phyloP scores from a whole-genome alignment of 495 filamentous ascomycete genomes.

The Barbatosphaeria neglecta region DNA sequence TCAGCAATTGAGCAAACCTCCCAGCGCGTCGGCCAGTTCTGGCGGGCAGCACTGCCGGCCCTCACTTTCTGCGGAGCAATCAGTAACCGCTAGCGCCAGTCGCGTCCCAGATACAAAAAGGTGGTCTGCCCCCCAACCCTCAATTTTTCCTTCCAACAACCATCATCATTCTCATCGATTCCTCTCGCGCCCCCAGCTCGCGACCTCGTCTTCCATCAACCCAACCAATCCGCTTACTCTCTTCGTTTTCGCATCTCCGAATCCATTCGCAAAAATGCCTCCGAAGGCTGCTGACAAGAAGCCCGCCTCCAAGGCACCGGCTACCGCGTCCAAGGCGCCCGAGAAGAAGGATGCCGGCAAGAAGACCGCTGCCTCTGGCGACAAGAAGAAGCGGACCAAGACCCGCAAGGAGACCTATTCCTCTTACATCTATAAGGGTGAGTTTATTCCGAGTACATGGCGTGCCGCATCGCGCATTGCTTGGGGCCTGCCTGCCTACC shows the following conservation, averaged over 20 bases:
- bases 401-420: conserved; percentile 99
- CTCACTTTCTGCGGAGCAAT: conserved; percentile 11
- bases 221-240: conserved; percentile 21
- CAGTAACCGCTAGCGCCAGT: conserved; percentile 32
- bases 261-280: conserved; percentile 61
- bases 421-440: conserved; percentile 99
- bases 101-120: conserved; percentile 43
- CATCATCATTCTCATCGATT: conserved; percentile 31
- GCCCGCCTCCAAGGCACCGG: conserved; percentile 94
- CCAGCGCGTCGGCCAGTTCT: background rate
- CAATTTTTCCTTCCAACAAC: conserved; percentile 27
- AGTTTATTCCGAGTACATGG: no score
- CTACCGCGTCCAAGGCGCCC: conserved; percentile 54
- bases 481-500: conserved; percentile 2
- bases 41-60: background rate
- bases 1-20: no score
- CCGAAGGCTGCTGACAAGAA: conserved; percentile 98
- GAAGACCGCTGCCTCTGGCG: conserved; percentile 91
- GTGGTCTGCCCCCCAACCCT: conserved; percentile 32
- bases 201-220: conserved; percentile 12
- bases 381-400: conserved; percentile 99
- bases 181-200: conserved; percentile 20
- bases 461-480: conserved; percentile 1
- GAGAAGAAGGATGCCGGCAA: conserved; percentile 99
- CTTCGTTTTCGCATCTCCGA: conserved; percentile 17